Percentiles rank a stretch among this genome's conserved stretches.
Evolutionary conservation across 78 protist genomes (phyloP).

Genomic region (Pelomyxa schiedti): DNA sequence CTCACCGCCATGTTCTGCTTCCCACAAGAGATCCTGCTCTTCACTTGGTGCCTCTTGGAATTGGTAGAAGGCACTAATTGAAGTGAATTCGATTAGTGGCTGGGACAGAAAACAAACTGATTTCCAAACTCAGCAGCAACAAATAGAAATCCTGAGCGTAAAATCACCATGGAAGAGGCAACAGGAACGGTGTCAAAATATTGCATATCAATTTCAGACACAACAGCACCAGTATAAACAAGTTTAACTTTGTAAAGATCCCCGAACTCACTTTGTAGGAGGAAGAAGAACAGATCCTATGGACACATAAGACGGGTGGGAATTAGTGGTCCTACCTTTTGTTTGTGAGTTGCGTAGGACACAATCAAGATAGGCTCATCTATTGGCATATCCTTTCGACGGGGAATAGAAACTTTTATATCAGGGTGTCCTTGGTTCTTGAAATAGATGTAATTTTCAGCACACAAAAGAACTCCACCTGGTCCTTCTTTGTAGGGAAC

Average conservation of each 20-base stretch:
- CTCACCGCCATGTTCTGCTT: no score
- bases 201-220: constrained; percentile 13
- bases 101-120: constrained; percentile 57
- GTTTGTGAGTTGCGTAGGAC: constrained; percentile 20
- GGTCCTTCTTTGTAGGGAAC: constrained; percentile 70
- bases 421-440: constrained; percentile 29
- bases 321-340: neutral
- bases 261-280: constrained; percentile 89
- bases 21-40: neutral
- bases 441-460: constrained; percentile 25
- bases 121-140: constrained; percentile 88
- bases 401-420: constrained; percentile 22
- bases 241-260: constrained; percentile 81
- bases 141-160: constrained; percentile 77
- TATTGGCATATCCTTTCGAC: constrained; percentile 35
- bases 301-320: constrained; percentile 39
- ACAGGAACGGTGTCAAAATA: constrained; percentile 87
- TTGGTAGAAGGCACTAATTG: no score
- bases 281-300: constrained; percentile 68
- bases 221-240: constrained; percentile 38
- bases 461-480: constrained; percentile 84
- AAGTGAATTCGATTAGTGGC: no score
- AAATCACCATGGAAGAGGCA: constrained; percentile 45
- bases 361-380: constrained; percentile 32
- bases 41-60: no score